Evolutionary conservation across 2,329 filamentous ascomycete species (phyloP), one percentile per base, ranked within the genome.

Genomic region (Xylaria sp.): DNA sequence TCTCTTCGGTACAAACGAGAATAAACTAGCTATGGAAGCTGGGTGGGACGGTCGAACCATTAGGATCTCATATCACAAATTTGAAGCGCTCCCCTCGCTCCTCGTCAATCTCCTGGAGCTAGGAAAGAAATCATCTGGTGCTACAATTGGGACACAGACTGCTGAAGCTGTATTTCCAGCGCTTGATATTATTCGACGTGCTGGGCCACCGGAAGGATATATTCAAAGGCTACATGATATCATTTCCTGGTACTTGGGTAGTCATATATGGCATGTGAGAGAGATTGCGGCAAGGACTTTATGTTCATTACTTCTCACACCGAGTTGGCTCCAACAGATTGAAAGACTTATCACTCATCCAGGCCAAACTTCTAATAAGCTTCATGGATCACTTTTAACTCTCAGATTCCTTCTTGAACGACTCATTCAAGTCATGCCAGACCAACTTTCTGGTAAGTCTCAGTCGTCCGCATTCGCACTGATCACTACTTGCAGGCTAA

Each of bases 111-210:
- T 94, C 4, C 83, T 95, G 3, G 82, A 85, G 71, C 83, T 84
- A 2, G 86, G 84, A 3, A 82, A 84, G 50, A 75, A 81, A 59
- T 83, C 83, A 18, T 73, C 72, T 0, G 72, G 76, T 63, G 62
- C 75, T 8, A 50, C 73, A 53, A 71, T 76, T 64, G 72, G 72
- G 57, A 81, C 84, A 66, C 79, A 83, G 60, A 81, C 85, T 1
- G 87, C 88, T 5, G 92, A 94, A 79, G 91, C 90, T 0, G 91
- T 95, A 2, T 95, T 96, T 75, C 93, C 93, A 0, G 92, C 92
- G 0, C 82, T 97, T n/a, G 92, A 95, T 73, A 92, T 97, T 42
- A 85, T 96, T 59, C 88, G 92, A 58, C 87, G 92, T 61, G 90
- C 91, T 12, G 88, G 89, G 0, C 89, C 92, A 0, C 92, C 92